Base-by-base conservation (phyloP, 2,329 filamentous ascomycete genomes). In the Neophaeococcomyces aloes region DNA sequence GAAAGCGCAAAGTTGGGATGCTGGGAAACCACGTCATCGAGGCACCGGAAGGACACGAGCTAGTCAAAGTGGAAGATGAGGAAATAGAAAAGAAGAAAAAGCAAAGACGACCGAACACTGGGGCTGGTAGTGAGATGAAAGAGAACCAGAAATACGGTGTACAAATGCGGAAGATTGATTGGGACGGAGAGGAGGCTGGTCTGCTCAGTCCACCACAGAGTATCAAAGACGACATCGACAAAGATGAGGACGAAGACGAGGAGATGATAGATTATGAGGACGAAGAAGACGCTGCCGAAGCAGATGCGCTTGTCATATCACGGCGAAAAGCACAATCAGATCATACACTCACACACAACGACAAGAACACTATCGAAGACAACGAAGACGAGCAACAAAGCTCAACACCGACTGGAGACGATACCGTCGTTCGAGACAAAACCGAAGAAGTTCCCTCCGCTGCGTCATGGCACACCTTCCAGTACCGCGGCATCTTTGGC, bases 241-340 rank as follows among this genome's bases (percentile, higher is more conserved):
- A 39, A 19, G 38, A 36, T 38, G 23, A 44, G 54, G 29, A 48
- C 53, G 52, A 49, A 17, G 39, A 36, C 38, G 23, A 44, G 54
- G 29, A 48, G 53, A 51, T 49, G 50, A 59, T 50, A 17, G 59
- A 66, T 48, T 54, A 66, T 44, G 62, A 66, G 37, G 38, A 53
- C 4, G 60, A 60, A 27, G 54, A 53, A 4, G 60, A 60, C 27
- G 64, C 66, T 19, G 64, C 66, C 19, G 63, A 61, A n/a, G 64
- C 67, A 33, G 57, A 64, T n/a, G 54, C 45, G 51, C 58, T 44
- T 60, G 64, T 41, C 59, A 61, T 30, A 33, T 50, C 41, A 50
- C 48, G 33, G 46, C 48, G 43, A 47, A 55, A 23, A 77, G 29
- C 67, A 69, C 33, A 62, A 73, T 50, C 53, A 43, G 43, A 52